Conservation (phyloP, 768 basidiomycete species). For the Suillus occidentalis region DNA sequence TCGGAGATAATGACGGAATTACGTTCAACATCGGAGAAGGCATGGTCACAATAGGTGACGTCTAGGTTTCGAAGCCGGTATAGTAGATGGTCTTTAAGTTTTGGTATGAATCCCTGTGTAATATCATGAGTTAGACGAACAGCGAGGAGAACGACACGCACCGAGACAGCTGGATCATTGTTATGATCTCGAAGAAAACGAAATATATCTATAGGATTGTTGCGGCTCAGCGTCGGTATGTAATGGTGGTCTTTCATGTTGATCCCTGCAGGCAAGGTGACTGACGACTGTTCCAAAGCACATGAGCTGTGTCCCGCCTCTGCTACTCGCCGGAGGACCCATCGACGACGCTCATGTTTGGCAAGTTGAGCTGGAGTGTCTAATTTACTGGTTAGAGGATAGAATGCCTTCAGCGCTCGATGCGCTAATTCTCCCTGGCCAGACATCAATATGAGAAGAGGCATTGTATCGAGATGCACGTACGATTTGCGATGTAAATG, state of each 20-base stretch:
- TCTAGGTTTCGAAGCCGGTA: too few species aligned
- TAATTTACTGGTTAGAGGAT: background rate
- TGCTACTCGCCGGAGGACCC: background rate
- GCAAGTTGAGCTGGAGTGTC: background rate
- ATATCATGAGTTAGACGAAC: background rate
- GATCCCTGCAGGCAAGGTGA: background rate
- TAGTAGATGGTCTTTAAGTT: too few species aligned
- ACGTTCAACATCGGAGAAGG: background rate
- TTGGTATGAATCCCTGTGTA: background rate
- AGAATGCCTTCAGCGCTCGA: background rate
- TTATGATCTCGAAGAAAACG: background rate
- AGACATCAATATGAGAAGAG: too few species aligned
- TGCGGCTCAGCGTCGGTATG: background rate
- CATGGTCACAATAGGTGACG: background rate
- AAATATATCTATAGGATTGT: too few species aligned
- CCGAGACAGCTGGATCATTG: background rate
- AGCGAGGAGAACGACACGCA: background rate
- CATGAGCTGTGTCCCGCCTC: background rate
- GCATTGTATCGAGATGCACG: background rate
- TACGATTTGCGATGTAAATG: background rate
- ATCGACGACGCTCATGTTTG: background rate
- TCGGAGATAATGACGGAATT: background rate
- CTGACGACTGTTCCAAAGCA: too few species aligned
- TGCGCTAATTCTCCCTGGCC: background rate
- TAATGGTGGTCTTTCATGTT: background rate